Percentiles rank a stretch among this genome's conserved stretches.
Evolutionary conservation across 2,329 filamentous ascomycete genomes (phyloP).

Genomic region (Blastomyces emzantsi): DNA sequence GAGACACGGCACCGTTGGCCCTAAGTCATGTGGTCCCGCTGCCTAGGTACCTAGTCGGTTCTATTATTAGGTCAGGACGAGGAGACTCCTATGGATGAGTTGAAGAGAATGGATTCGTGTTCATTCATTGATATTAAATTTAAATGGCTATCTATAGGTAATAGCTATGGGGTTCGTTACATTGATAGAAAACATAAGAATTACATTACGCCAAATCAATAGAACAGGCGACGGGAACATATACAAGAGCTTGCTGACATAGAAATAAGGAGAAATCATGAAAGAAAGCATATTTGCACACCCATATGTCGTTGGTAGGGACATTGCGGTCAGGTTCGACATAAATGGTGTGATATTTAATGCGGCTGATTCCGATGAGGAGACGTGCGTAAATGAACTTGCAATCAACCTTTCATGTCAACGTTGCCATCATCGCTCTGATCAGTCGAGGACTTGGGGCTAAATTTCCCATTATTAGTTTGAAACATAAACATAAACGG

Average conservation of each 20-base stretch:
- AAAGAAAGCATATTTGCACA: neutral
- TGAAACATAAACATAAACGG: neutral
- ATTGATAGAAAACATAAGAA: neutral
- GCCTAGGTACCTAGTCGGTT: neutral
- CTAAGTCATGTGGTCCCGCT: constrained; percentile 1
- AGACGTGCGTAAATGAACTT: neutral
- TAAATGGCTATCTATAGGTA: neutral
- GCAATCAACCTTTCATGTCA: constrained; percentile 45
- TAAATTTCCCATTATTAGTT: constrained; percentile 27
- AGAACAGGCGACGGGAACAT: neutral
- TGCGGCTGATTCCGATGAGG: neutral
- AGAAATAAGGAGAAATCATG: neutral
- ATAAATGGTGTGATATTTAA: neutral
- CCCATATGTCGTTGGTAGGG: neutral
- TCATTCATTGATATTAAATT: neutral
- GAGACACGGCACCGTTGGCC: neutral
- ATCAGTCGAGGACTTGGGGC: constrained; percentile 56
- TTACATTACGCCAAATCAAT: neutral
- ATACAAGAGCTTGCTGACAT: neutral
- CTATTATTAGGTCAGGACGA: neutral
- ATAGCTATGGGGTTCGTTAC: neutral
- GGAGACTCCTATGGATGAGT: neutral
- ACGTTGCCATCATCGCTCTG: constrained; percentile 60
- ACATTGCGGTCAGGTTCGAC: neutral
- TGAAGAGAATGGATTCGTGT: neutral